A percentile compares a stretch with the other conserved stretches of the same genome.
Evolutionary conservation across 306 rosid genomes (phyloP).

Genomic region (Cucumis hystrix): DNA sequence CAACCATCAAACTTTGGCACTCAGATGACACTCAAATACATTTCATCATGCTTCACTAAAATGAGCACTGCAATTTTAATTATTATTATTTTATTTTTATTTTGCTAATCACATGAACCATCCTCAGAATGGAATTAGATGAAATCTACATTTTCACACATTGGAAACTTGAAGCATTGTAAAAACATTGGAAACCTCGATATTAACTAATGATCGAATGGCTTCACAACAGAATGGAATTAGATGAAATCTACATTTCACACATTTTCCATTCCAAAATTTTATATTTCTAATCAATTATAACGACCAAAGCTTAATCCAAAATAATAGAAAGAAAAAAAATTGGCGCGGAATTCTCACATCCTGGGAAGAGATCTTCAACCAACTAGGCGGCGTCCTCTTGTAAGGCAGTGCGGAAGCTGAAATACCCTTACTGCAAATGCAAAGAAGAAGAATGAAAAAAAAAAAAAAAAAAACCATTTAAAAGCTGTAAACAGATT

Average conservation of each 20-base stretch:
- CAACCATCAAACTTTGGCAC: neutral
- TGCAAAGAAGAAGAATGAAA: neutral
- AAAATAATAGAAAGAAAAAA: neutral
- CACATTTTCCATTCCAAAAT: neutral
- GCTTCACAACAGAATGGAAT: neutral
- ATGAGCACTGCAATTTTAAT: neutral
- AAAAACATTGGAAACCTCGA: neutral
- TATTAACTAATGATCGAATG: neutral
- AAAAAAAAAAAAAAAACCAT: neutral
- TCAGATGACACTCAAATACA: neutral
- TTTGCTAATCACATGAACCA: neutral
- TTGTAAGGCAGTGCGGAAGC: constrained; percentile 76
- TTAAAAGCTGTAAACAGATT: neutral
- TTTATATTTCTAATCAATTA: neutral
- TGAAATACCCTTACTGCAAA: constrained; percentile 75
- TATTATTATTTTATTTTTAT: no score
- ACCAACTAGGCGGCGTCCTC: constrained; percentile 70
- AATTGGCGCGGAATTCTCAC: constrained; percentile 19
- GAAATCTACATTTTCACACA: no score
- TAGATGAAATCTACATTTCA: neutral
- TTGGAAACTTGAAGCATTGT: no score
- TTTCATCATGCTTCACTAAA: neutral
- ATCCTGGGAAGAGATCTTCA: constrained; percentile 65
- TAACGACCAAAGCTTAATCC: neutral
- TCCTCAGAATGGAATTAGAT: neutral